Conservation (phyloP, 306 rosid genomes). For the Quercus bicolor region DNA sequence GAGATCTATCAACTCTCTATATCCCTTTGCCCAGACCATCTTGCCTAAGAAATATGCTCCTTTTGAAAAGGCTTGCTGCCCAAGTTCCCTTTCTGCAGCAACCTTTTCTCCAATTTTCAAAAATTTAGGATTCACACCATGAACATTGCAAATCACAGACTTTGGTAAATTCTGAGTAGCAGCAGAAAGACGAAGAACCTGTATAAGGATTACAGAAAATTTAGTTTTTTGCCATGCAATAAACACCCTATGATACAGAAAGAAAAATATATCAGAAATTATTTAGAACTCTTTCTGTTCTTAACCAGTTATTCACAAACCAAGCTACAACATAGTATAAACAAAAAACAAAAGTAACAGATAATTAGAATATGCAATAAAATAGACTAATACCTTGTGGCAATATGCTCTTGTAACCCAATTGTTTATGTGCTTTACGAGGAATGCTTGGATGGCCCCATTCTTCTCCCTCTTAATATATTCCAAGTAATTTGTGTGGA, state of each 20-base stretch:
- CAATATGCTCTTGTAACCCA: slow-evolving; percentile 92
- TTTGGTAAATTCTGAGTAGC: slow-evolving; percentile 94
- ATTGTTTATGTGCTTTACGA: slow-evolving; percentile 95
- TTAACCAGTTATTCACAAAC: background rate
- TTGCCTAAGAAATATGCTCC: slow-evolving; percentile 99
- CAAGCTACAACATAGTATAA: background rate
- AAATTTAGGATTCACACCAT: slow-evolving; percentile 97
- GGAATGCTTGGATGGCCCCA: slow-evolving; percentile 88
- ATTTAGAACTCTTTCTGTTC: background rate
- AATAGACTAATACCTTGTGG: slow-evolving; percentile 54
- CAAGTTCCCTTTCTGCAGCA: slow-evolving; percentile 71
- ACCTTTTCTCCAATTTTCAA: slow-evolving; percentile 81
- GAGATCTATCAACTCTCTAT: slow-evolving; percentile 80
- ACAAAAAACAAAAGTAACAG: background rate
- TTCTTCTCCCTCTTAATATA: slow-evolving; percentile 94
- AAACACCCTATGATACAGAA: background rate
- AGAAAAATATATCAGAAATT: background rate
- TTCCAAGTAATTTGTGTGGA: slow-evolving; percentile 95
- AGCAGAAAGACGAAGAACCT: slow-evolving; percentile 98
- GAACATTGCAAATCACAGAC: slow-evolving; percentile 91
- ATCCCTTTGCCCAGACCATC: slow-evolving; percentile 99
- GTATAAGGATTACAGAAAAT: slow-evolving; percentile 22
- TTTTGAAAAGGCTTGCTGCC: slow-evolving; percentile 74
- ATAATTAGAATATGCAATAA: background rate
- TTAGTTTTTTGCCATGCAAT: background rate